Conservation (phyloP, 2,329 filamentous ascomycete genomes). For the Canariomyces notabilis region DNA sequence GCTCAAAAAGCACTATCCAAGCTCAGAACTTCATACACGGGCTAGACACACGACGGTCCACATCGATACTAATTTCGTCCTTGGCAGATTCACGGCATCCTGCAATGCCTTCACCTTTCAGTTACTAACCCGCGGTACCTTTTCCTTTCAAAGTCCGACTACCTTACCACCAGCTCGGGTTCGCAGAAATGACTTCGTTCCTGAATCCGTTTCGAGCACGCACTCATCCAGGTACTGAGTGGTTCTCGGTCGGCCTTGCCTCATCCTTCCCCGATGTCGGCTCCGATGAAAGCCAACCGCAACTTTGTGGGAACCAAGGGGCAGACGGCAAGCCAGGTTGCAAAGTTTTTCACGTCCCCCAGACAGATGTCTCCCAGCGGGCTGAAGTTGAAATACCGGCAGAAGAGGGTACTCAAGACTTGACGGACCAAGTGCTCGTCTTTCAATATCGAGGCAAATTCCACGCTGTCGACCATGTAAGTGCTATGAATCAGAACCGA, state of each 20-base stretch:
- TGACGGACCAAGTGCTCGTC: conserved; percentile 59
- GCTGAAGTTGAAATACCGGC: conserved; percentile 34
- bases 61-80: background rate
- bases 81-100: no score
- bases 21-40: no score
- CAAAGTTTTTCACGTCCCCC: conserved; percentile 52
- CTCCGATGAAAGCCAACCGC: conserved; percentile 31
- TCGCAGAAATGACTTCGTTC: background rate
- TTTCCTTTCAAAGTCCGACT: no score
- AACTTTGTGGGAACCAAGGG: conserved; percentile 32
- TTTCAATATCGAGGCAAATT: conserved; percentile 60
- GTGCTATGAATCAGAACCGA: conserved; percentile 29
- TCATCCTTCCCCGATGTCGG: conserved; percentile 53
- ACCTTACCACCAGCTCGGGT: background rate
- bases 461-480: conserved; percentile 65
- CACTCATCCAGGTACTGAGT: conserved; percentile 32
- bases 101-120: no score
- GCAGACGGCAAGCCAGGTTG: conserved; percentile 46
- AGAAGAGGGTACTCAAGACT: conserved; percentile 30
- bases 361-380: conserved; percentile 33
- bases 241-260: conserved; percentile 50
- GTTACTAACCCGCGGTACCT: no score
- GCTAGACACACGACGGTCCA: background rate
- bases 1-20: no score
- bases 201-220: conserved; percentile 22